Conservation (phyloP, 1,139 yeast genomes). For the Lodderomyces theae region DNA sequence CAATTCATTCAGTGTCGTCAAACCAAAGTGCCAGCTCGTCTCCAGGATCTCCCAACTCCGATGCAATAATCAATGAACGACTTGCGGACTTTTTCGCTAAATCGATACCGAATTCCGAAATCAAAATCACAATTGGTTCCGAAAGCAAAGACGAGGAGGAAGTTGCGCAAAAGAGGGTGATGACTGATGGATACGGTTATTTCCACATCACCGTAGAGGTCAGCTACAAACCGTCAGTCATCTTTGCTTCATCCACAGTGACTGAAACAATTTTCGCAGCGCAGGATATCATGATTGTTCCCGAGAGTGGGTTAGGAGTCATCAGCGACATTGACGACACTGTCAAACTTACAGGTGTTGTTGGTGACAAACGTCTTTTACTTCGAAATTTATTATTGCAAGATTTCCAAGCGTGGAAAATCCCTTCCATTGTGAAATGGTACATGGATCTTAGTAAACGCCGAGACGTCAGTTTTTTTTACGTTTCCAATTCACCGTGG, state of each 20-base stretch:
- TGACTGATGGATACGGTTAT: constrained; percentile 61
- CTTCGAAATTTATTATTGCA: constrained; percentile 73
- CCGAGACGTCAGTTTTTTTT: constrained; percentile 63
- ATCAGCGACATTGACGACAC: constrained; percentile 97
- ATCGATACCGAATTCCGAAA: constrained; percentile 51
- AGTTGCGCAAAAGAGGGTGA: constrained; percentile 23
- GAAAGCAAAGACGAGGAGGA: constrained; percentile 21
- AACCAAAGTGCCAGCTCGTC: background rate
- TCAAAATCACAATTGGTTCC: constrained; percentile 54
- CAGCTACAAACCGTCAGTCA: constrained; percentile 52
- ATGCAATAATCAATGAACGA: constrained; percentile 45
- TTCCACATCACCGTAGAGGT: constrained; percentile 50
- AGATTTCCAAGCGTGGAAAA: constrained; percentile 60
- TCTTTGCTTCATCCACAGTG: constrained; percentile 38
- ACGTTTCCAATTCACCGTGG: constrained; percentile 95
- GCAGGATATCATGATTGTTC: constrained; percentile 43
- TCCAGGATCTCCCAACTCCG: constrained; percentile 1
- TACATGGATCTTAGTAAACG: constrained; percentile 41
- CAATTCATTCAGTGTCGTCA: constrained; percentile 16
- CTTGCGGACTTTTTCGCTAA: constrained; percentile 60
- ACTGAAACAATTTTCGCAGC: constrained; percentile 49
- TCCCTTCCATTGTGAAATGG: constrained; percentile 76
- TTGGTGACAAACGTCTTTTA: constrained; percentile 80
- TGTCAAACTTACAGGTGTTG: constrained; percentile 82
- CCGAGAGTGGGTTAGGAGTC: constrained; percentile 58